Conservation (phyloP, 225 moss, liverwort and hornwort genomes). For the Polytrichum commune region DNA sequence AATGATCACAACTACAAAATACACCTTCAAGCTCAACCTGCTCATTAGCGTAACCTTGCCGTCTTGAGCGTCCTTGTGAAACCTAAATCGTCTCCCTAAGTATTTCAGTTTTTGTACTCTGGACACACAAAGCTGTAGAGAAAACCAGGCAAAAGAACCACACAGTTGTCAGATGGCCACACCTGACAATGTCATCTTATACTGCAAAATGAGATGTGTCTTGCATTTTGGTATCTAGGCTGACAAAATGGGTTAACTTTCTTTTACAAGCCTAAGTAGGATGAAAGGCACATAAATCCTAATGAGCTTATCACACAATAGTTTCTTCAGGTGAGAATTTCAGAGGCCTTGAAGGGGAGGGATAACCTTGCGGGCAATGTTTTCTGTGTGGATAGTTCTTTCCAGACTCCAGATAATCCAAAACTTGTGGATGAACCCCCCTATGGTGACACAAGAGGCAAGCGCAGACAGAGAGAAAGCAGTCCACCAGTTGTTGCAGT, state of each 20-base stretch:
- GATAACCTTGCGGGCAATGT: slow-evolving; percentile 12
- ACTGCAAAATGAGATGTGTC: not conserved
- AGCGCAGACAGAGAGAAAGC: slow-evolving; percentile 28
- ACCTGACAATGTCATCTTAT: not conserved
- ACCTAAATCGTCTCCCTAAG: not conserved
- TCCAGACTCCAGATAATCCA: not conserved
- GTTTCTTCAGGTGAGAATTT: not conserved
- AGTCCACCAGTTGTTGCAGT: slow-evolving; percentile 34
- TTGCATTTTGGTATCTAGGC: not conserved
- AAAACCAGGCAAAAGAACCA: not conserved
- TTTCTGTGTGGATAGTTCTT: slow-evolving; percentile 21
- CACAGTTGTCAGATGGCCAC: not conserved
- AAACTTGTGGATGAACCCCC: slow-evolving; percentile 26
- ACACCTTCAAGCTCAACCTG: not conserved
- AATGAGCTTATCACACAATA: too few species aligned
- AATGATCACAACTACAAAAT: not conserved
- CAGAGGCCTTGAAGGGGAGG: not conserved
- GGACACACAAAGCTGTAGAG: slow-evolving; percentile 3
- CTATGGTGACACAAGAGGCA: slow-evolving; percentile 15
- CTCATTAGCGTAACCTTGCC: rapidly evolving
- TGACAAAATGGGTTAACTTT: not conserved
- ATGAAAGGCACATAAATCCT: too few species aligned
- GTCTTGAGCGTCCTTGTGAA: not conserved
- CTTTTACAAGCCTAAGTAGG: too few species aligned
- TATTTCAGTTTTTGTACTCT: slow-evolving; percentile 5